Base-by-base conservation (phyloP, 2,329 filamentous ascomycete species). In the Neobulgaria alba region DNA sequence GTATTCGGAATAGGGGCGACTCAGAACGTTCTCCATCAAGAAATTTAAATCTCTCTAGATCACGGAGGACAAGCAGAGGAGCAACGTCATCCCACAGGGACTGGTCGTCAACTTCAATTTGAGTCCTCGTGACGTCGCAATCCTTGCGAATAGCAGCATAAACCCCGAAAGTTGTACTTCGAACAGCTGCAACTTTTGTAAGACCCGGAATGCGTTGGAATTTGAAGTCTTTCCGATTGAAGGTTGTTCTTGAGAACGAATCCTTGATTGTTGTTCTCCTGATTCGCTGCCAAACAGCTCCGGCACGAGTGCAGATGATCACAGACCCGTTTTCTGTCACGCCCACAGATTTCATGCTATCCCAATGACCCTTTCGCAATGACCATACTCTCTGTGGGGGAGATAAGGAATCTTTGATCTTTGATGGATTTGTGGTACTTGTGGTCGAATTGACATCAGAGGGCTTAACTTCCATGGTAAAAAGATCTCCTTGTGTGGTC, bases 281-380 rank as follows among this genome's bases (percentile, higher is more conserved):
- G 38, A 92, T 79, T 43, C 90, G 82, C 51, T 81, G 81, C 90
- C 90, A 98, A 0, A 95, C 90, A 35, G 86, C 90, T 2, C 92
- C 92, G 31, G 88, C 90, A 45, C 88, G 75, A 0, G 92, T 98
- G 50, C 87, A 90, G 47, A 98, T 79, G 41, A 98, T 93, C 50
- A 98, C 86, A 0, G 89, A 94, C 2, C 89, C 92, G 60, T 96
- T 84, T 58, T 95, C 88, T 29, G 89, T 87, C 3, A 96, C 82
- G 46, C 79, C 84, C 2, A 94, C 86, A 44, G 95, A 95, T 39
- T 77, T 76, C 20, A 86, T 89, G 3, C 88, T 88, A 43, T 85
- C 82, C 58, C 57, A 60, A 26, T 61, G 49, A 4, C 58, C 58
- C 41, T 93, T 95, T 52, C 82, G 82, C 2, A 89, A 80, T 20